Evolutionary conservation across 495 filamentous ascomycete species (phyloP).

Genomic region (Xylaria longipes): DNA sequence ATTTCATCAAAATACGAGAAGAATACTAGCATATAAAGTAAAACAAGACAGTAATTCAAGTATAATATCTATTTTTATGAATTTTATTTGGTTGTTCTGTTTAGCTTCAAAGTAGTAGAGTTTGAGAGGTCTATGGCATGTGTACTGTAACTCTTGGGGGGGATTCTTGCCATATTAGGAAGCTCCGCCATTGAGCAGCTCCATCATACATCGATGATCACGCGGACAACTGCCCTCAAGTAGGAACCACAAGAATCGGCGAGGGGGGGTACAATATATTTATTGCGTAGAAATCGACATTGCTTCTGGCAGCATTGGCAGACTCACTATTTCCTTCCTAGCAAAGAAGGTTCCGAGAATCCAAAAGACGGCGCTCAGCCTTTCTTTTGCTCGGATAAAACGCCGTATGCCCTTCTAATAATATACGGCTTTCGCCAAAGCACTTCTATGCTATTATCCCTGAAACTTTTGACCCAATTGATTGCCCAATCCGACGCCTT

Average conservation of each 20-base stretch:
- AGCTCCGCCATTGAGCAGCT: slow-evolving; percentile 28
- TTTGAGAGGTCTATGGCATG: no score
- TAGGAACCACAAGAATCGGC: background rate
- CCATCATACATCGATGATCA: background rate
- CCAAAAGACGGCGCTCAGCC: background rate
- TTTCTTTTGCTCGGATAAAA: background rate
- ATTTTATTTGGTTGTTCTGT: no score
- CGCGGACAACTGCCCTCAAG: background rate
- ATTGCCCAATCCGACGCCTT: slow-evolving; percentile 1
- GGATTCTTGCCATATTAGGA: slow-evolving; percentile 23
- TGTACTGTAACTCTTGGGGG: no score
- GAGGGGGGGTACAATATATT: background rate
- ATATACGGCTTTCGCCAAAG: slow-evolving; percentile 10
- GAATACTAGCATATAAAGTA: no score
- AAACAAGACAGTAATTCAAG: no score
- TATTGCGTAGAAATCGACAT: background rate
- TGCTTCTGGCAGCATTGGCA: background rate
- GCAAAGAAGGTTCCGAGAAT: background rate
- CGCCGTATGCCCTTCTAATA: background rate
- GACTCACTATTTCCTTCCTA: background rate
- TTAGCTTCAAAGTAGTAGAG: no score
- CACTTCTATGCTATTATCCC: slow-evolving; percentile 5
- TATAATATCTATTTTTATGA: no score
- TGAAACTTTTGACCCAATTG: background rate
- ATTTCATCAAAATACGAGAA: no score